Conservation (phyloP, 2,329 filamentous ascomycete genomes). For the Massarina eburnea region DNA sequence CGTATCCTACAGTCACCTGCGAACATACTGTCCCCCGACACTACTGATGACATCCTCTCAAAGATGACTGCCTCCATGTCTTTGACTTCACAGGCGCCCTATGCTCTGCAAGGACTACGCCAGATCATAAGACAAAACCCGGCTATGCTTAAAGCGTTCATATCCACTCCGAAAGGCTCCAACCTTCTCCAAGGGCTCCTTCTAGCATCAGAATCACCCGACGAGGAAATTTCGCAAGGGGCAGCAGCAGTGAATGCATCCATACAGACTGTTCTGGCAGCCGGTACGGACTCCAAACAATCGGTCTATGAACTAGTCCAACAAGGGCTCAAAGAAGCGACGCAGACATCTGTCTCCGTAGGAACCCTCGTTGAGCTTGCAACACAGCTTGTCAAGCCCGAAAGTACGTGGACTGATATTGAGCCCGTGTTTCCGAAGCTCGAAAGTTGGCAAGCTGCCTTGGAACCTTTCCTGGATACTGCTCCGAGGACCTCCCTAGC, state of each 20-base stretch:
- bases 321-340: constrained; percentile 52
- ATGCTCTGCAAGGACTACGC: constrained; percentile 49
- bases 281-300: constrained; percentile 44
- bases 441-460: constrained; percentile 65
- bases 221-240: constrained; percentile 53
- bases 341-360: constrained; percentile 49
- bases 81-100: constrained; percentile 33
- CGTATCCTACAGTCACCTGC: constrained; percentile 39
- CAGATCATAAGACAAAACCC: constrained; percentile 46
- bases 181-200: constrained; percentile 56
- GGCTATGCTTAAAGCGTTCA: constrained; percentile 46
- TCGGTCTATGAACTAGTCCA: constrained; percentile 57
- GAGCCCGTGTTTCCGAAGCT: constrained; percentile 63
- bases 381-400: constrained; percentile 48
- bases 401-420: constrained; percentile 27
- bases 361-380: constrained; percentile 59
- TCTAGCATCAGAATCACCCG: constrained; percentile 55
- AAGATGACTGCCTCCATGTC: constrained; percentile 44
- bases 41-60: constrained; percentile 42
- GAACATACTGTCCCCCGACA: constrained; percentile 37
- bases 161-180: constrained; percentile 49
- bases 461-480: constrained; percentile 58
- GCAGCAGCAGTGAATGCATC: constrained; percentile 43
- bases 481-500: constrained; percentile 66
- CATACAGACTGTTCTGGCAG: constrained; percentile 39